phyloP scores from a whole-genome alignment of 305 asterid species.

The Fraxinus sp. region DNA sequence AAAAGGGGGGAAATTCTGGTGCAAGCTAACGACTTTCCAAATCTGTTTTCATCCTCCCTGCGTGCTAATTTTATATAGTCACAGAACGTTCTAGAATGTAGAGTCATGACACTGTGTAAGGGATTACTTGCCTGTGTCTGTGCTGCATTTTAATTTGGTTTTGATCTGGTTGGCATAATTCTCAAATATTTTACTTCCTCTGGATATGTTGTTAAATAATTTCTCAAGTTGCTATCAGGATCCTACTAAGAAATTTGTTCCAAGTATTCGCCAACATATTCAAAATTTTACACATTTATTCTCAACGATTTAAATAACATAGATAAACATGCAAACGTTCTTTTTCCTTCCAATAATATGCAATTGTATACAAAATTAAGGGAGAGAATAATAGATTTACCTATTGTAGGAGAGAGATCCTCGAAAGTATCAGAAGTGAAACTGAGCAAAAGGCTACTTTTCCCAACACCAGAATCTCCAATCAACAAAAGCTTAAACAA shows the following conservation, averaged over 20 bases:
- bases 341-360: not conserved
- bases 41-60: too few species aligned
- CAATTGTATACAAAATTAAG: not conserved
- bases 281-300: not conserved
- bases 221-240: not conserved
- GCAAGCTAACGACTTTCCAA: too few species aligned
- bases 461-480: slow-evolving; percentile 95
- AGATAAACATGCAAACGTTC: not conserved
- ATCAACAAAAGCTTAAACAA: slow-evolving; percentile 81
- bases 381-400: slow-evolving; percentile 32
- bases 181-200: too few species aligned
- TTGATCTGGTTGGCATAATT: not conserved
- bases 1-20: too few species aligned
- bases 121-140: not conserved
- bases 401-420: slow-evolving; percentile 91
- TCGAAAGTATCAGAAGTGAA: slow-evolving; percentile 84
- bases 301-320: not conserved
- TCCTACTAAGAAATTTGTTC: not conserved
- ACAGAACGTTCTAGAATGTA: too few species aligned
- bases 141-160: not conserved
- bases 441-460: slow-evolving; percentile 80
- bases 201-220: not conserved
- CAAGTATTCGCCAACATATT: not conserved
- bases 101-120: not conserved
- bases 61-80: too few species aligned